A percentile compares a stretch with the other conserved stretches of the same genome.
Evolutionary conservation across 225 moss, liverwort and hornwort genomes (phyloP).

Genomic region (Takakia lepidozioides): DNA sequence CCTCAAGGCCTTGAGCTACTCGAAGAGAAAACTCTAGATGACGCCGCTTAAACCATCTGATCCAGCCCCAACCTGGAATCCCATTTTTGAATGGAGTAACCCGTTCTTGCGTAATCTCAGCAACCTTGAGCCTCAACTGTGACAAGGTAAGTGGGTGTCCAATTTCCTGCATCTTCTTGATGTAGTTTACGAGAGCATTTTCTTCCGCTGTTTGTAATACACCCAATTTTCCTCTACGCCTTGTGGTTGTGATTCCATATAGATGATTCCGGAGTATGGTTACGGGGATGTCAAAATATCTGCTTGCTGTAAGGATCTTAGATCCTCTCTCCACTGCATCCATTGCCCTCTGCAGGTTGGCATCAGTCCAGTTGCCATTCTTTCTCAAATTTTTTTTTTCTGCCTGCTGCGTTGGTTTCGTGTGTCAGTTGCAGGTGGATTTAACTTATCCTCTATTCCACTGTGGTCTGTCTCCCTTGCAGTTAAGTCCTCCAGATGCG

Average conservation of each 20-base stretch:
- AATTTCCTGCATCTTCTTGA: slow-evolving; percentile 1
- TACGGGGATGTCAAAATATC: neutral
- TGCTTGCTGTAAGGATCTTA: neutral
- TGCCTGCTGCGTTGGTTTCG: no score
- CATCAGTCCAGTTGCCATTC: no score
- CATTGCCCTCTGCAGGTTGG: no score
- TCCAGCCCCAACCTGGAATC: slow-evolving; percentile 7
- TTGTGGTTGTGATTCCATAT: neutral
- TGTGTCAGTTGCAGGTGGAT: no score
- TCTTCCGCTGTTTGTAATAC: neutral
- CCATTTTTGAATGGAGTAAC: slow-evolving; percentile 7
- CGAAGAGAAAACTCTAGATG: slow-evolving; percentile 2
- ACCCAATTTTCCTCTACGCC: neutral
- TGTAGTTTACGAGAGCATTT: neutral
- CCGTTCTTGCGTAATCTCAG: slow-evolving; percentile 5
- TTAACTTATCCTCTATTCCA: no score
- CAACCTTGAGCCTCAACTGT: slow-evolving; percentile 6
- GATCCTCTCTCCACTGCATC: neutral
- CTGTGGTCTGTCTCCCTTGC: no score
- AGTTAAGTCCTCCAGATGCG: no score
- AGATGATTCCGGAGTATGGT: neutral
- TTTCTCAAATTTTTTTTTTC: no score
- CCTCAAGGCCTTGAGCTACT: slow-evolving; percentile 3
- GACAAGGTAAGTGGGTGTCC: slow-evolving; percentile 1
- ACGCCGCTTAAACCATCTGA: slow-evolving; percentile 1